A percentile compares a stretch with the other conserved stretches of the same genome.
phyloP scores from a whole-genome alignment of 2,329 filamentous ascomycete genomes.

The Trichoderma atrobrunneum region DNA sequence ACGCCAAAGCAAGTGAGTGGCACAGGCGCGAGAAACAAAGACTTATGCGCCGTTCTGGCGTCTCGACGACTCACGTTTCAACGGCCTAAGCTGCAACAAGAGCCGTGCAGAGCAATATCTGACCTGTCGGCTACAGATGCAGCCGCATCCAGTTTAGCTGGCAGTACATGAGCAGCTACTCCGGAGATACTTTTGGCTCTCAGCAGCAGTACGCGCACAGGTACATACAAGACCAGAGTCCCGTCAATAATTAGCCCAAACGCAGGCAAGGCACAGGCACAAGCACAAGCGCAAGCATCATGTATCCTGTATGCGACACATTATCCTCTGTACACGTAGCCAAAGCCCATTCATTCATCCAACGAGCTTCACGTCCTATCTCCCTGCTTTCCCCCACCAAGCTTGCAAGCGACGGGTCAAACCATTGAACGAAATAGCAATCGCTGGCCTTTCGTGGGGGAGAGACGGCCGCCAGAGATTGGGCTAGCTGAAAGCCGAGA shows the following conservation, averaged over 20 bases:
- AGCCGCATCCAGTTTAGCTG: not conserved
- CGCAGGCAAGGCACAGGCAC: not conserved
- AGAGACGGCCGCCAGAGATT: not conserved
- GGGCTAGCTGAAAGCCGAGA: not conserved
- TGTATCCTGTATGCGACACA: not conserved
- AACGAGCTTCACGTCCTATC: not conserved
- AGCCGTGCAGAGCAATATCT: not conserved
- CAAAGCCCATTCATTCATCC: not conserved
- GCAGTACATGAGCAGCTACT: not conserved
- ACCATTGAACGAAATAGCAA: not conserved
- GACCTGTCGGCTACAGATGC: not conserved
- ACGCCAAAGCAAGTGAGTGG: not conserved
- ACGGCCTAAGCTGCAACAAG: not conserved
- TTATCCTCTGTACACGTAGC: not conserved
- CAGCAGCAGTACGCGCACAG: not conserved
- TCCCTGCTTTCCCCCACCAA: not conserved
- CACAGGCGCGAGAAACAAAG: not conserved
- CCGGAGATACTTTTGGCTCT: not conserved
- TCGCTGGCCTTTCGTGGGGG: not conserved
- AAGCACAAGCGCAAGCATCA: not conserved
- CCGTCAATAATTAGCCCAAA: not conserved
- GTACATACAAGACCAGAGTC: not conserved
- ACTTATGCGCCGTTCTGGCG: not conserved
- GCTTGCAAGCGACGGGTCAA: not conserved
- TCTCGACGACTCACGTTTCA: not conserved